Evolutionary conservation across 2,329 filamentous ascomycete genomes (phyloP).

Genomic region (Ascochyta clinopodiicola): DNA sequence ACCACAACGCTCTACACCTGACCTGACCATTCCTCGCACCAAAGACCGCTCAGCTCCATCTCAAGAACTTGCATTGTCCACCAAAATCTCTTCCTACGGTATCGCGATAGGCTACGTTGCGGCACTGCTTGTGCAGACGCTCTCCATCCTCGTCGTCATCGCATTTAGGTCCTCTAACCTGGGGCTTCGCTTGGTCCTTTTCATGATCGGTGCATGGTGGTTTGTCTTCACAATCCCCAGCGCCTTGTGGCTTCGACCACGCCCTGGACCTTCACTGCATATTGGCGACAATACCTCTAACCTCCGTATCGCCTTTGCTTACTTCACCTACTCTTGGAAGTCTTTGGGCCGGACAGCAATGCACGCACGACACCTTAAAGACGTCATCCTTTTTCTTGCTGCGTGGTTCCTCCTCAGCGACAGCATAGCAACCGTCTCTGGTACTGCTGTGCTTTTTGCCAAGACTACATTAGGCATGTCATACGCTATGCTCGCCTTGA

Average conservation of each 20-base stretch:
- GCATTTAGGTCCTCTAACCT: slow-evolving; percentile 73
- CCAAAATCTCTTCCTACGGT: slow-evolving; percentile 87
- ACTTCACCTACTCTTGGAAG: slow-evolving; percentile 84
- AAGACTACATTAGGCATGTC: slow-evolving; percentile 93
- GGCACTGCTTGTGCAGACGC: slow-evolving; percentile 81
- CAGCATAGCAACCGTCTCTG: slow-evolving; percentile 91
- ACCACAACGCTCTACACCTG: slow-evolving; percentile 24
- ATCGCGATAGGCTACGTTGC: slow-evolving; percentile 94
- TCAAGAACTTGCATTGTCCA: slow-evolving; percentile 80
- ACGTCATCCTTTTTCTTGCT: slow-evolving; percentile 78
- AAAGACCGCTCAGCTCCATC: slow-evolving; percentile 53
- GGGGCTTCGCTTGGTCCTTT: slow-evolving; percentile 84
- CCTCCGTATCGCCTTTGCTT: slow-evolving; percentile 66
- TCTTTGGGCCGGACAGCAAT: slow-evolving; percentile 81
- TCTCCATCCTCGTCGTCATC: slow-evolving; percentile 76
- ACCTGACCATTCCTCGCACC: slow-evolving; percentile 41
- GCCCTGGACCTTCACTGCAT: slow-evolving; percentile 78
- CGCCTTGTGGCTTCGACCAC: slow-evolving; percentile 83
- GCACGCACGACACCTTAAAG: slow-evolving; percentile 73
- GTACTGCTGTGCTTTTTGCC: slow-evolving; percentile 92
- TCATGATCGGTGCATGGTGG: slow-evolving; percentile 92
- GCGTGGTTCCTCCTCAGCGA: slow-evolving; percentile 97
- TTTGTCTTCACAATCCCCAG: slow-evolving; percentile 87
- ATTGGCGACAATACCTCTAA: slow-evolving; percentile 35
- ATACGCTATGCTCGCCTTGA: slow-evolving; percentile 84